phyloP scores from a whole-genome alignment of 768 basidiomycete species.

The Russula sp. region DNA sequence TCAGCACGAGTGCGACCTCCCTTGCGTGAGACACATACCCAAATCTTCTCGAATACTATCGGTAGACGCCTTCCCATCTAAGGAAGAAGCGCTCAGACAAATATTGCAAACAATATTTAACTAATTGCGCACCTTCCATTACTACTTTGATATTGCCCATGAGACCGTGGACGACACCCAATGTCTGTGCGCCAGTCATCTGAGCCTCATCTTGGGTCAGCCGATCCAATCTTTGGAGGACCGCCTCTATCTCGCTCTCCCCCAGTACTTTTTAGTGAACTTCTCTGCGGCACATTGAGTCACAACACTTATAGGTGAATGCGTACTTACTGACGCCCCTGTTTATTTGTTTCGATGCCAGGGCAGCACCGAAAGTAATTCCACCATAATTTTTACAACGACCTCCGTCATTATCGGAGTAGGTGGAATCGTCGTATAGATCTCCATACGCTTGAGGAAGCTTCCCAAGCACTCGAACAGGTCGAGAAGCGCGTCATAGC shows the following conservation, averaged over 20 bases:
- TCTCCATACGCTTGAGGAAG: not conserved
- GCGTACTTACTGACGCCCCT: conserved; percentile 12
- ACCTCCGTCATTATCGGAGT: not conserved
- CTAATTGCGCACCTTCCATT: not conserved
- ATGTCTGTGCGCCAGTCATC: too few relatives aligned
- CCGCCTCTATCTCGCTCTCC: too few relatives aligned
- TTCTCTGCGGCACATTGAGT: not conserved
- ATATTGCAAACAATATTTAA: not conserved
- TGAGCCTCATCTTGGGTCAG: too few relatives aligned
- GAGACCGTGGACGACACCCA: too few relatives aligned
- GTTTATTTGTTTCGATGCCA: conserved; percentile 8
- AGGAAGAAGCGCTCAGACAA: not conserved
- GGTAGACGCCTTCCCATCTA: not conserved
- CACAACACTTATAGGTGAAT: not conserved
- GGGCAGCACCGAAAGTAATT: not conserved
- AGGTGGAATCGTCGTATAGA: not conserved
- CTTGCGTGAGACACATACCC: too few relatives aligned
- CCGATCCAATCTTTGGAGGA: too few relatives aligned
- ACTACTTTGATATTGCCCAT: too few relatives aligned
- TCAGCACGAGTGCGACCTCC: too few relatives aligned
- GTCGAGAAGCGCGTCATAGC: not conserved
- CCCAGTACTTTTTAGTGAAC: too few relatives aligned
- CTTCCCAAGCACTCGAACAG: not conserved
- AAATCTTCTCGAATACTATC: not conserved
- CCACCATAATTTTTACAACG: not conserved